Evolutionary conservation across 1,284 basidiomycete genomes (phyloP).

Genomic region (Melampsora larici-populina): DNA sequence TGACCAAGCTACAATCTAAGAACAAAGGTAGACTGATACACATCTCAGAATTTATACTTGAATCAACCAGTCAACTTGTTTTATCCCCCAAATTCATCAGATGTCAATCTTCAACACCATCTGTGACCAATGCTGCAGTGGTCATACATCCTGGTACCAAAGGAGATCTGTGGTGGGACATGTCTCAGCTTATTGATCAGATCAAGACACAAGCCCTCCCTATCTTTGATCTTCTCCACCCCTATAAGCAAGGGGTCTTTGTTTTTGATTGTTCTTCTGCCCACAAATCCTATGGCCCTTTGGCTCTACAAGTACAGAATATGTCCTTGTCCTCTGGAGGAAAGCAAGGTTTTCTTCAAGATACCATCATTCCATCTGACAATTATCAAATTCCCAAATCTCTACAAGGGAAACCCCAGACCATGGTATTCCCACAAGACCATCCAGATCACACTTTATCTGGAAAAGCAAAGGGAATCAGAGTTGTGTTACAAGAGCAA

Average conservation of each 20-base stretch:
- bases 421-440: neutral
- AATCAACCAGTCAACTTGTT: neutral
- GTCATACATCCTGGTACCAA: no score
- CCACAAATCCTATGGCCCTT: neutral
- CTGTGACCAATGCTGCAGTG: neutral
- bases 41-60: slow-evolving; percentile 11
- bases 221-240: slow-evolving; percentile 8
- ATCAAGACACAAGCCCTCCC: neutral
- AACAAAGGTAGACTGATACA: slow-evolving; percentile 12
- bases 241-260: neutral
- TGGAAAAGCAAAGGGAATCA: slow-evolving; percentile 7
- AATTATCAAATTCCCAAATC: neutral
- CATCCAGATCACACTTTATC: neutral
- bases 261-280: slow-evolving; percentile 18
- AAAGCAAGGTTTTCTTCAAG: neutral
- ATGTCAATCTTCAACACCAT: no score
- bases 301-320: neutral
- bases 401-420: neutral
- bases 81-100: no score
- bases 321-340: neutral
- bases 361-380: slow-evolving; percentile 3
- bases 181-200: slow-evolving; percentile 5
- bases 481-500: neutral
- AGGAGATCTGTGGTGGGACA: slow-evolving; percentile 33
- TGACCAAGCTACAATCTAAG: neutral